These are phyloP conservation scores for Clathrospora elynae DNA, from an alignment of 2,329 filamentous ascomycete genomes.

Conservation along the genomic window DNA sequence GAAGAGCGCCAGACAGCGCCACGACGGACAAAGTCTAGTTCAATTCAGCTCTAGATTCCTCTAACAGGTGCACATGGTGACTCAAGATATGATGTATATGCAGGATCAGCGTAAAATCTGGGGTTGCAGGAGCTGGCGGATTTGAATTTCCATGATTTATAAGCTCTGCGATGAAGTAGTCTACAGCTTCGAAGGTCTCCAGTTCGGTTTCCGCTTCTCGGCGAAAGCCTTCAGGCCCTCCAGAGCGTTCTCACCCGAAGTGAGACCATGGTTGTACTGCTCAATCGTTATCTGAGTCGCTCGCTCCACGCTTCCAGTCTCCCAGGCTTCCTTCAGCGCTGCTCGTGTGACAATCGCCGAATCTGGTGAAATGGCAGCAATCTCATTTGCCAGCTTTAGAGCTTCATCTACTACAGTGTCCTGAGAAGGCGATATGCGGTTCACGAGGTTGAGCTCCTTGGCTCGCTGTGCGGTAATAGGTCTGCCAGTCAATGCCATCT, in stretches of 20 bases:
- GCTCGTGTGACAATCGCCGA: conserved; percentile 46
- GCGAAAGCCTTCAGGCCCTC: conserved; percentile 60
- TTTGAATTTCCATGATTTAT: no score
- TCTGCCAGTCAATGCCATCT: conserved; percentile 57
- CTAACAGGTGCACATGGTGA: no score
- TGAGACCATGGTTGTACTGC: conserved; percentile 49
- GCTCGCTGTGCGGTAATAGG: conserved; percentile 54
- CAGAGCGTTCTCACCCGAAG: conserved; percentile 55
- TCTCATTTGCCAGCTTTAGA: conserved; percentile 43
- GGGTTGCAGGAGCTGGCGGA: no score
- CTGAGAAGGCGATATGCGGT: conserved; percentile 46
- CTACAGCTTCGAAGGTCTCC: conserved; percentile 58
- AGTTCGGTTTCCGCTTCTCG: conserved; percentile 56
- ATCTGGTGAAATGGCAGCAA: conserved; percentile 47
- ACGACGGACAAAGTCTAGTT: not conserved
- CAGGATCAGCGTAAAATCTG: no score
- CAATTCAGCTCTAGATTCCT: not conserved
- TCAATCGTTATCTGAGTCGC: conserved; percentile 52
- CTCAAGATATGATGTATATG: no score
- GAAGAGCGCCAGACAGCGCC: conserved; percentile 17
- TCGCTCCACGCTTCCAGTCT: conserved; percentile 44
- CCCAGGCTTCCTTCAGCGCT: conserved; percentile 43
- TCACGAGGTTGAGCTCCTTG: conserved; percentile 50
- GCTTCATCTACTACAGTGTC: conserved; percentile 46
- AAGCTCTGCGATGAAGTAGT: no score